Base-by-base conservation (phyloP, 2,329 filamentous ascomycete genomes). In the Westerdykella aurantiaca region DNA sequence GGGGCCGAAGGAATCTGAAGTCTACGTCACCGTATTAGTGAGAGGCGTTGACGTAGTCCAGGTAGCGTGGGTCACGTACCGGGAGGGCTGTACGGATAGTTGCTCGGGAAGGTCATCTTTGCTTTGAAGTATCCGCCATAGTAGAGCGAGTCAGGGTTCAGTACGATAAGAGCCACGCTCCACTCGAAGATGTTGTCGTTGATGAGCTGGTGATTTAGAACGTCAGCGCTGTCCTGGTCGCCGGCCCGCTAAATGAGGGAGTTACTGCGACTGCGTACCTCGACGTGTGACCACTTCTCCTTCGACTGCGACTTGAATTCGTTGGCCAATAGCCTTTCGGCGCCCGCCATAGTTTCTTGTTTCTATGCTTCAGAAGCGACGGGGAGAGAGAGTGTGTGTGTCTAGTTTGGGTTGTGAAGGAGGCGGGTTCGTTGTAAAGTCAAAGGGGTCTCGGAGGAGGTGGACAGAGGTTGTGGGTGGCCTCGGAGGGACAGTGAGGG, bases 111-210 rank as follows among this genome's bases (percentile, higher is more conserved):
- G 17, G 77, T 81, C 83, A 98, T 93, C 58, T 86, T 82, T 43
- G 87, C 88, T 75, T 86, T 90, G 68, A 96, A 88, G 69, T 95
- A 98, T 53, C 86, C 93, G 47, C 90, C 90, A 59, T 95, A 84
- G 75, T 94, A 97, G 52, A 85, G 77, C 50, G 89, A 95, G 57
- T 95, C 90, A 0, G 87, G 81, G 69, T 97, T 97, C 59, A 96
- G 80, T 31, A 96, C 88, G 72, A 95, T 90, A 45, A 98, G 80
- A 3, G 86, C 90, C 38, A 97, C 75, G 48, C 81, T 82, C 91
- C 93, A 97, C 51, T 82, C 79, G 63, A 94, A 85, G 49, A 97
- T 81, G 64, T 93, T 88, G n/a, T 83, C 78, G 58, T 89, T 80
- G 52, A 88, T 79, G 31, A 89, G 75, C 80, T 93, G 43, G 14